Conservation (phyloP, 2,329 filamentous ascomycete species). For the Thelonectria discophora region DNA sequence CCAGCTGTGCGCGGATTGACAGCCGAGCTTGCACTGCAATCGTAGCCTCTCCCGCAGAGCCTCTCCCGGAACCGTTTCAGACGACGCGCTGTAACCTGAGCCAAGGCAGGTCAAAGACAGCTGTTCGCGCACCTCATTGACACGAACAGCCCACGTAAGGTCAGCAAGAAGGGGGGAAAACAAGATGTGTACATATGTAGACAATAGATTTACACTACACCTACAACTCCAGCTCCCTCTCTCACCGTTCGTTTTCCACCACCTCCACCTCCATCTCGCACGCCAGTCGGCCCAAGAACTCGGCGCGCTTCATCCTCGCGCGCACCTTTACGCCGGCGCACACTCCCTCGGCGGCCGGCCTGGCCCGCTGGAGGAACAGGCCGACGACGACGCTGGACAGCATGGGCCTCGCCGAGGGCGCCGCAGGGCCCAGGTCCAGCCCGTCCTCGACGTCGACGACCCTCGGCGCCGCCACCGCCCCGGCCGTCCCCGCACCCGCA, state of each 20-base stretch:
- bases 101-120: not conserved
- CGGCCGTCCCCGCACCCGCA: no score
- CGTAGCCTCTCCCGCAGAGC: no score
- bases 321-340: slow-evolving; percentile 37
- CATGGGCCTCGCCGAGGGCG: slow-evolving; percentile 18
- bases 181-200: slow-evolving; percentile 1
- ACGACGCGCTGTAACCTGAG: no score
- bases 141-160: not conserved
- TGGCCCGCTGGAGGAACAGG: slow-evolving; percentile 38
- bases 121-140: not conserved
- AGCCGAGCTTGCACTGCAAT: no score
- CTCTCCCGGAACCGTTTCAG: no score
- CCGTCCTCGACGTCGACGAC: slow-evolving; percentile 41
- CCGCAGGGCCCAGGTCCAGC: slow-evolving; percentile 28
- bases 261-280: slow-evolving; percentile 40
- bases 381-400: slow-evolving; percentile 37
- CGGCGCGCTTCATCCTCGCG: slow-evolving; percentile 36
- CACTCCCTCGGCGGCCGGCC: slow-evolving; percentile 35
- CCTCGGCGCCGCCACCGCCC: slow-evolving; percentile 23
- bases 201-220: slow-evolving; percentile 8
- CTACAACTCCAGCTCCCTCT: not conserved
- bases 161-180: not conserved
- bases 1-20: no score
- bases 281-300: slow-evolving; percentile 38
- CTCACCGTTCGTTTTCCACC: slow-evolving; percentile 31